Evolutionary conservation across 169 alveolate genomes (phyloP).

Genomic region (Plasmodium sp.): DNA sequence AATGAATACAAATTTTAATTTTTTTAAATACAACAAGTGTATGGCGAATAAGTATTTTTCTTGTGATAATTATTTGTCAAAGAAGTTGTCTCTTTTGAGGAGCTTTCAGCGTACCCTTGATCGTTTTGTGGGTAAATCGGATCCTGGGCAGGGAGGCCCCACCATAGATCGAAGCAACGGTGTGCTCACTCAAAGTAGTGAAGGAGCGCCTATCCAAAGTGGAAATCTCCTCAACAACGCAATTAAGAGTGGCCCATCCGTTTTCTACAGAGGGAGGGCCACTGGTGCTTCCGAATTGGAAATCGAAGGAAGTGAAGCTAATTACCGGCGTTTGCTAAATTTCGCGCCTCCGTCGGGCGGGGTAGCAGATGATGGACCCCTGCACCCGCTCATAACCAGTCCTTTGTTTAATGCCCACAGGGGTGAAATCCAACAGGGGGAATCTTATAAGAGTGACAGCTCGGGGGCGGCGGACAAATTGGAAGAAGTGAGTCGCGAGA

Average conservation of each 20-base stretch:
- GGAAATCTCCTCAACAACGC: not conserved
- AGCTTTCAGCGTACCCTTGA: conserved; percentile 23
- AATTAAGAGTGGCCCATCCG: not conserved
- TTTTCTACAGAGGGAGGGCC: not conserved
- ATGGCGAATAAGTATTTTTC: not conserved
- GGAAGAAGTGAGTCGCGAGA: not conserved
- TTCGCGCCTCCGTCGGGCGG: not conserved
- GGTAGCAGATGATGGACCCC: not conserved
- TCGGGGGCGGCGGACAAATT: not conserved
- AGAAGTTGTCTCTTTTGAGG: conserved; percentile 3
- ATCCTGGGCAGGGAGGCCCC: not conserved
- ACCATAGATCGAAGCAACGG: not conserved
- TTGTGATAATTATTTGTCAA: conserved; percentile 38
- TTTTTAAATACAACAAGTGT: not conserved
- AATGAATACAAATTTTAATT: conserved; percentile 59
- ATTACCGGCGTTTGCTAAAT: not conserved
- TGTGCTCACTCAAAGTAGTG: not conserved
- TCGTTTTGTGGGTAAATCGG: not conserved
- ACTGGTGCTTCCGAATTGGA: not conserved
- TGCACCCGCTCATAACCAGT: not conserved
- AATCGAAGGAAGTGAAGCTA: not conserved
- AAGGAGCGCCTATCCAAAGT: not conserved
- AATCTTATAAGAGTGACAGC: not conserved
- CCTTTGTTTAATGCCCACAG: not conserved
- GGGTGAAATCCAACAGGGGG: not conserved